Evolutionary conservation across 306 rosid species (phyloP), one percentile per base, ranked within the genome.

Genomic region (Alnus rubra): DNA sequence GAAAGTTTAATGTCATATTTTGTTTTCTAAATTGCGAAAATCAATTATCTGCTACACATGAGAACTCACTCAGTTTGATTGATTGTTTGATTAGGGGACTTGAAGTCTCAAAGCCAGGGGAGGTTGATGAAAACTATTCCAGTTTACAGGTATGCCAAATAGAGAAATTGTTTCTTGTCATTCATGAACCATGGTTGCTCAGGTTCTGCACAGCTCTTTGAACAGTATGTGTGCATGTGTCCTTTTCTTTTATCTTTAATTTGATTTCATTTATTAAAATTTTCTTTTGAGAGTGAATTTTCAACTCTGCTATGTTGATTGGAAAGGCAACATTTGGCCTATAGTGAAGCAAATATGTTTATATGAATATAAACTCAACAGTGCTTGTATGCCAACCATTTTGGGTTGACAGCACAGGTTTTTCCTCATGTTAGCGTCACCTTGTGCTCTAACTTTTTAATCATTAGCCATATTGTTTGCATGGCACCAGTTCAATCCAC

Each of bases 71-170:
- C 37, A 83, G 75, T 78, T 76, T 84, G 79, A 76, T 19, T 79
- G 50, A 81, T 71, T 89, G 70, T 52, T 74, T 81, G 74, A 39
- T 77, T 85, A 95, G 98, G 91, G 98, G 98, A 77, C 88, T 90
- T 77, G 98, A 90, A 75, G 96, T 83, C 83, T 84, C 94, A 76
- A 90, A 87, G 80, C 88, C 98, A 52, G 98, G 97, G 67, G 94
- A 95, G 10, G 86, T 64, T 33, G 96, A 90, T 19, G 97, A 95
- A 77, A 90, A 87, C 82, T 92, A 84, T 86, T 83, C 90, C 76
- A 87, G 84, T 82, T 87, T 95, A 87, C 97, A 92, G 93, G 98
- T 92, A 88, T 75, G 82, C 71, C 83, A 71, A 33, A 44, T 69
- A 75, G 70, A 78, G 65, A 75, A 71, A 50, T 62, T 71, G 74